Percentiles rank a stretch among this genome's conserved stretches.
Evolutionary conservation across 1,139 yeast species (phyloP).

Genomic region (Yamadazyma blattariae): DNA sequence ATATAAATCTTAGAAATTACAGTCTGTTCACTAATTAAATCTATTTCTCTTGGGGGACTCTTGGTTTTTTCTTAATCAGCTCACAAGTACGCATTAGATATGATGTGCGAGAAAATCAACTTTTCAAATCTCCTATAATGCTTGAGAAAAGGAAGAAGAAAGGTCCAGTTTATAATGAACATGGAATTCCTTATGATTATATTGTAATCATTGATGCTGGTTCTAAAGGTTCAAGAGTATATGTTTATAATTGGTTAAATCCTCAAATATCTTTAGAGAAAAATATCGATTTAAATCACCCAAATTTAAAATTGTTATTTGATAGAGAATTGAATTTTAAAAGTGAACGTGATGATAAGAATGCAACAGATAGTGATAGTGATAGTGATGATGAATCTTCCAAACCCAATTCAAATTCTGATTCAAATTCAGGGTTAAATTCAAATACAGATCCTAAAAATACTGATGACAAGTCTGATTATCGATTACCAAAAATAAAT

Average conservation of each 20-base stretch:
- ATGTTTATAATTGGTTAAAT: slow-evolving; percentile 67
- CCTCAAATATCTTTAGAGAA: slow-evolving; percentile 32
- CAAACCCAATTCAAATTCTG: no score
- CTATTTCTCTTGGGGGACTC: no score
- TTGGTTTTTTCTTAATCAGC: no score
- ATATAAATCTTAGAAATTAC: no score
- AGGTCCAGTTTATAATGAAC: slow-evolving; percentile 25
- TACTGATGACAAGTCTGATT: no score
- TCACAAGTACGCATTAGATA: no score
- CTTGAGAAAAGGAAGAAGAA: neutral
- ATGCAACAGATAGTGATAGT: slow-evolving; percentile 1
- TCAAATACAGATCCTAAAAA: no score
- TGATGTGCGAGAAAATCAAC: no score
- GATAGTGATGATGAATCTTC: slow-evolving; percentile 12
- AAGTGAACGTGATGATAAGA: slow-evolving; percentile 10
- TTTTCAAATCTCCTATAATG: no score
- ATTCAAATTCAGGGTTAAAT: slow-evolving; percentile 13
- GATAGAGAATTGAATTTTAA: slow-evolving; percentile 8
- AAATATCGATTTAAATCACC: slow-evolving; percentile 17
- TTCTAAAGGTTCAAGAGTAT: slow-evolving; percentile 76
- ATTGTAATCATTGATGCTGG: slow-evolving; percentile 81
- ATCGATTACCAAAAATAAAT: slow-evolving; percentile 38
- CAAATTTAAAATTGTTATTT: neutral
- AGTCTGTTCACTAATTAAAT: no score
- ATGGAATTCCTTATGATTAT: slow-evolving; percentile 58